Evolutionary conservation across 371 early-diverging fungal genomes (phyloP).

Genomic region (Mortierella polycephala): DNA sequence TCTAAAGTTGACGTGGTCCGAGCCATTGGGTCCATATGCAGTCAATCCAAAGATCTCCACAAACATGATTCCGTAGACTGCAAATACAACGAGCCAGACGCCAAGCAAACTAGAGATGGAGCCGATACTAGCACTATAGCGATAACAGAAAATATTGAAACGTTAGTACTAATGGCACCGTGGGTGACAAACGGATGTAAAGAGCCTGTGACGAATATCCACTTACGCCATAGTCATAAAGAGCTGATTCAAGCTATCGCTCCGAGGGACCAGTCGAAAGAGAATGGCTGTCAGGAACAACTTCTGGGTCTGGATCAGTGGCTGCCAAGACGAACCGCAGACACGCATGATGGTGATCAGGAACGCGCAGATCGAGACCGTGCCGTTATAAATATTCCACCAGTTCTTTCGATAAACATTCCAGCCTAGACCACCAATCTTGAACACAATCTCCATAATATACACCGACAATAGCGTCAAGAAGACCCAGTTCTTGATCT

Average conservation of each 20-base stretch:
- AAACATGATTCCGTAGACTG: conserved; percentile 76
- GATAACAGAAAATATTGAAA: background rate
- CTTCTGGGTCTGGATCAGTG: conserved; percentile 67
- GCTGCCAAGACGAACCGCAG: conserved; percentile 49
- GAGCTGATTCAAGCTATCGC: conserved; percentile 71
- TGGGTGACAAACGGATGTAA: too few relatives aligned
- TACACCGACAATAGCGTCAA: conserved; percentile 61
- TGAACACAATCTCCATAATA: conserved; percentile 64
- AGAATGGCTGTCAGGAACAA: conserved; percentile 72
- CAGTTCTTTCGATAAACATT: conserved; percentile 63
- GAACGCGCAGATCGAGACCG: conserved; percentile 63
- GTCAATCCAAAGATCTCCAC: conserved; percentile 80
- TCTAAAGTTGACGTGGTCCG: conserved; percentile 71
- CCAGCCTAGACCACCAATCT: conserved; percentile 69
- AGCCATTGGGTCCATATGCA: conserved; percentile 66
- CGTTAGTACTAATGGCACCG: background rate
- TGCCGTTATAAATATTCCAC: conserved; percentile 73
- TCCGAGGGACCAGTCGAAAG: conserved; percentile 72
- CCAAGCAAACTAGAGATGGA: conserved; percentile 73
- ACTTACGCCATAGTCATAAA: conserved; percentile 76
- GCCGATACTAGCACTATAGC: conserved; percentile 60
- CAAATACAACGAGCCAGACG: conserved; percentile 75
- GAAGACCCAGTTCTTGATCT: conserved; percentile 58
- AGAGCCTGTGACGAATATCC: too few relatives aligned
- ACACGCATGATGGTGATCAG: conserved; percentile 59